These are phyloP conservation scores for Paraphaeosphaeria sporulosa DNA, from an alignment of 2,329 filamentous ascomycete genomes.

Conservation along the genomic window DNA sequence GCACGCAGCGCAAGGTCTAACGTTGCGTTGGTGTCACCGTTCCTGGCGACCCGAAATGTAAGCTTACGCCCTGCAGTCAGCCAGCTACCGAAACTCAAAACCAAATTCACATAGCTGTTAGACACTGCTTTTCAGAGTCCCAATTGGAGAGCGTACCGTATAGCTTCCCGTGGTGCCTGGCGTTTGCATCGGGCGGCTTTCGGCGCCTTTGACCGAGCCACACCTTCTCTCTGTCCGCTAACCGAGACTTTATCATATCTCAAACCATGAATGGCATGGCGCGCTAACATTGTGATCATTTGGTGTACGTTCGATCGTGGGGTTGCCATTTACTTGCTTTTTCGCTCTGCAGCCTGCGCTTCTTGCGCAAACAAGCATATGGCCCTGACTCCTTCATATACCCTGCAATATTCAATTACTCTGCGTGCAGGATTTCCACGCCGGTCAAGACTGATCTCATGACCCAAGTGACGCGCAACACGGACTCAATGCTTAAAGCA, in stretches of 20 bases:
- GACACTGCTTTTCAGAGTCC: conserved; percentile 1
- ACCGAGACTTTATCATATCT: neutral
- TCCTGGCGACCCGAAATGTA: conserved; percentile 11
- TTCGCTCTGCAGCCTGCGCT: conserved; percentile 5
- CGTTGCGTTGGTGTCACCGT: conserved; percentile 14
- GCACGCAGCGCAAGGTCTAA: conserved; percentile 5
- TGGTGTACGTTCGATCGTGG: neutral
- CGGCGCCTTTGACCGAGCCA: neutral
- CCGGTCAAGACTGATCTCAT: conserved; percentile 8
- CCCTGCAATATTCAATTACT: neutral
- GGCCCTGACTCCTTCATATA: neutral
- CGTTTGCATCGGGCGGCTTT: neutral
- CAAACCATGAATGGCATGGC: neutral
- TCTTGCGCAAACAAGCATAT: conserved; percentile 8
- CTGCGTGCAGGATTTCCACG: neutral
- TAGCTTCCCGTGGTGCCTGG: conserved; percentile 2
- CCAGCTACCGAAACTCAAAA: conserved; percentile 16
- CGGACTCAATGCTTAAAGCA: conserved; percentile 7
- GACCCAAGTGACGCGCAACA: conserved; percentile 6
- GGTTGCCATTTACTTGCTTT: conserved; percentile 1
- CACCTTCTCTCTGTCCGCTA: neutral
- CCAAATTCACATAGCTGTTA: conserved; percentile 5
- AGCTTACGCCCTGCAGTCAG: conserved; percentile 19
- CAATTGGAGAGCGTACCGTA: conserved; percentile 9
- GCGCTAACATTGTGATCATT: neutral